Conservation (phyloP, 1,139 yeast species). For the Meyerozyma guilliermondii region DNA sequence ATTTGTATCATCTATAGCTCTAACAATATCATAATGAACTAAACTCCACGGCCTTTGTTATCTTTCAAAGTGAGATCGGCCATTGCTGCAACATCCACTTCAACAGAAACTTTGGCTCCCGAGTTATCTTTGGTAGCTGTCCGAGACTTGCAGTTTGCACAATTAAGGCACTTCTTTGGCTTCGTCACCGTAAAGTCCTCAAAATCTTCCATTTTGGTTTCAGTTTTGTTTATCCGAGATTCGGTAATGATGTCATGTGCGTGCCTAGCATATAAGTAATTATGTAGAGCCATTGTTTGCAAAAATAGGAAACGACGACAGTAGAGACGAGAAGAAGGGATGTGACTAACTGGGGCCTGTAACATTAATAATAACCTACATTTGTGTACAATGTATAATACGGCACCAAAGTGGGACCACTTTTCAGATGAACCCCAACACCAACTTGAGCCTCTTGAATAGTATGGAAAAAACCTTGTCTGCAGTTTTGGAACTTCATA, state of each 20-base stretch:
- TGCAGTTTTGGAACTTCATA: too few species aligned
- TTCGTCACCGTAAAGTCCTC: background rate
- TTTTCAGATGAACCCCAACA: background rate
- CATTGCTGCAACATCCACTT: background rate
- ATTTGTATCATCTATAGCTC: too few species aligned
- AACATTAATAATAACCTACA: background rate
- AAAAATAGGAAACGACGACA: background rate
- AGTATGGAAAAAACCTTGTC: too few species aligned
- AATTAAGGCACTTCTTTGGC: background rate
- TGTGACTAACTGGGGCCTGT: background rate
- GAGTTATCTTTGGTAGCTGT: background rate
- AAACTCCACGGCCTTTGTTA: background rate
- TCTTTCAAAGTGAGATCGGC: background rate
- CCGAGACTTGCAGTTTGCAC: background rate
- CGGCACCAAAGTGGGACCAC: background rate
- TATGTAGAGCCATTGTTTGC: conserved; percentile 34
- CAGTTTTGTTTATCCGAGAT: conserved; percentile 19
- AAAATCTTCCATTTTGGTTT: conserved; percentile 3
- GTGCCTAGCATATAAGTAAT: conserved; percentile 41
- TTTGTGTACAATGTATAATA: conserved; percentile 1
- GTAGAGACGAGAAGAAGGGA: background rate
- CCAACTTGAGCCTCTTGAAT: background rate
- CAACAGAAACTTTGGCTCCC: background rate
- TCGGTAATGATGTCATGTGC: conserved; percentile 17
- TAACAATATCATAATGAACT: background rate